Conservation (phyloP, 345 rosid species). For the Pugionium dolabratum region DNA sequence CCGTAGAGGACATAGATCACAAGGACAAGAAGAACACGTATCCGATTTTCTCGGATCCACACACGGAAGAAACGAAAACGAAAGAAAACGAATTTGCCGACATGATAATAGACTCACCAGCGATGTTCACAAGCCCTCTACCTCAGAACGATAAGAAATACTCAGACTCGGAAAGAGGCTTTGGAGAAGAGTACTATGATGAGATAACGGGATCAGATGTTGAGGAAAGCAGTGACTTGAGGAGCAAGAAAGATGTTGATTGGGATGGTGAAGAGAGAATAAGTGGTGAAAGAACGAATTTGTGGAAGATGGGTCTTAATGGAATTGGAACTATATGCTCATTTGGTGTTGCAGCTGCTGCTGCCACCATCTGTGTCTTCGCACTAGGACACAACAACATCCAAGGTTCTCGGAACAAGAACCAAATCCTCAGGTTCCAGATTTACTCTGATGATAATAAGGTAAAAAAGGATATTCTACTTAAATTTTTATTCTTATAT, state of each 20-base stretch:
- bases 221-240: conserved; percentile 24
- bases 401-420: conserved; percentile 46
- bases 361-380: conserved; percentile 75
- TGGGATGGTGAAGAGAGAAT: conserved; percentile 48
- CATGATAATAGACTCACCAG: conserved; percentile 84
- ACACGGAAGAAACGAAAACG: conserved; percentile 43
- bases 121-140: conserved; percentile 19
- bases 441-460: conserved; percentile 75
- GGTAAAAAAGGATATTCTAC: conserved; percentile 40
- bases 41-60: conserved; percentile 43
- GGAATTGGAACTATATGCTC: conserved; percentile 97
- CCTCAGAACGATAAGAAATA: conserved; percentile 17
- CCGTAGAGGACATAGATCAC: conserved; percentile 34
- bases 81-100: conserved; percentile 90
- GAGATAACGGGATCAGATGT: conserved; percentile 21
- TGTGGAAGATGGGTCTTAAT: conserved; percentile 80
- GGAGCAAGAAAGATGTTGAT: conserved; percentile 26
- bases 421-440: conserved; percentile 54
- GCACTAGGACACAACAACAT: conserved; percentile 62
- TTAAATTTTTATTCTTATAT: too few relatives aligned
- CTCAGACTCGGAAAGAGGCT: conserved; percentile 4
- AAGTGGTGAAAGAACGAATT: conserved; percentile 48
- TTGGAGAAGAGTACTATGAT: conserved; percentile 18
- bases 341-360: conserved; percentile 82
- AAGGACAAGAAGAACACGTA: conserved; percentile 47